Conservation (phyloP, 2,329 filamentous ascomycete genomes). For the Aquanectria penicillioides region DNA sequence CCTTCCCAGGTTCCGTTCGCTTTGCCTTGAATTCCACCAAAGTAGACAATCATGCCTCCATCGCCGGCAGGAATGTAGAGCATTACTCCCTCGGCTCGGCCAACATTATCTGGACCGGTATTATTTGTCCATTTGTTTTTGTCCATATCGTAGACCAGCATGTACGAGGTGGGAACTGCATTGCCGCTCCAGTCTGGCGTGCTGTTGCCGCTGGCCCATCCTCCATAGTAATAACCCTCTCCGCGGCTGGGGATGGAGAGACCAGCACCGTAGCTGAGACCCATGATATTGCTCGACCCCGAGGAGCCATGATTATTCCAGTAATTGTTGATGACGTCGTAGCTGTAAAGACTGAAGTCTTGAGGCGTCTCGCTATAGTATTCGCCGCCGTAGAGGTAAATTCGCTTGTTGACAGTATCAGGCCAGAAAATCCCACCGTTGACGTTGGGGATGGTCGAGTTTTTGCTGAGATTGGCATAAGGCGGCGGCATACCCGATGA, state of each 20-base stretch:
- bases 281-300: conserved; percentile 50
- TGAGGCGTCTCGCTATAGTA: conserved; percentile 59
- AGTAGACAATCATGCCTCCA: conserved; percentile 68
- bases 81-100: conserved; percentile 69
- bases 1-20: conserved; percentile 57
- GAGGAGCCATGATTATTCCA: conserved; percentile 61
- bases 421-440: conserved; percentile 64
- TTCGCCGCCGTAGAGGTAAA: conserved; percentile 72
- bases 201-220: conserved; percentile 67
- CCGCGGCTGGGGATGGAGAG: conserved; percentile 63
- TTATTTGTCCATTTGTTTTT: conserved; percentile 61
- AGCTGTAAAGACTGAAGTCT: conserved; percentile 62
- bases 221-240: conserved; percentile 70
- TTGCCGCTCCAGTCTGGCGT: conserved; percentile 58
- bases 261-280: conserved; percentile 67
- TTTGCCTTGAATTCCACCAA: conserved; percentile 67
- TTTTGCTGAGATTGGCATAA: conserved; percentile 68
- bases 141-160: conserved; percentile 68
- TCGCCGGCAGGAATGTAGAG: conserved; percentile 69
- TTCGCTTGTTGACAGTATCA: conserved; percentile 69
- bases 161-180: conserved; percentile 57
- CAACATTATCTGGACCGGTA: conserved; percentile 61
- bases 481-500: conserved; percentile 61
- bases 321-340: conserved; percentile 64
- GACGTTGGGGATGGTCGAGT: conserved; percentile 62